These are phyloP conservation scores for Tetrapyrgos nigripes DNA, from an alignment of 1,284 basidiomycete genomes.

Conservation along the genomic window DNA sequence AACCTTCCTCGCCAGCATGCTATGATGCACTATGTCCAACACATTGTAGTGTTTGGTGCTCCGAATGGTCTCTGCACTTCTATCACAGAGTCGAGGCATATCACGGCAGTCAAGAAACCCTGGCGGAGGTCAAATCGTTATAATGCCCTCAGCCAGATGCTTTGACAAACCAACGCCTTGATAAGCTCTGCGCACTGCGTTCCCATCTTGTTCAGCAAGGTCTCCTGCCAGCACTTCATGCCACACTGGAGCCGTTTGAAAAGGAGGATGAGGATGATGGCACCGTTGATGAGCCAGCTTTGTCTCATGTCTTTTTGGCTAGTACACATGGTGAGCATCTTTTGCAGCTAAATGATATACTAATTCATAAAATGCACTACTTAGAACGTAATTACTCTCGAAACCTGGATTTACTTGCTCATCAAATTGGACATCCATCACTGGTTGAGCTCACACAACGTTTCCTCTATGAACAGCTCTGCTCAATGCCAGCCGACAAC, in stretches of 20 bases:
- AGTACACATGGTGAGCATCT: no score
- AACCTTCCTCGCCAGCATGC: conserved; percentile 24
- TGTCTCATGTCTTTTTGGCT: no score
- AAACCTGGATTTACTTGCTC: not conserved
- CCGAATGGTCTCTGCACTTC: no score
- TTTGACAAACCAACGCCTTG: conserved; percentile 27
- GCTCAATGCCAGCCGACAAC: no score
- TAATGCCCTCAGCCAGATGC: conserved; percentile 29
- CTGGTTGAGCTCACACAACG: conserved; percentile 8
- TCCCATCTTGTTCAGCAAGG: not conserved
- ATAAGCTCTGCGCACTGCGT: conserved; percentile 26
- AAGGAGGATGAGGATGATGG: conserved; percentile 7
- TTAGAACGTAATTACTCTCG: conserved; percentile 1
- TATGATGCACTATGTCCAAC: conserved; percentile 15
- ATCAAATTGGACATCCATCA: conserved; percentile 15
- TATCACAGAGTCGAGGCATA: conserved; percentile 19
- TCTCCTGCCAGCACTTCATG: not conserved
- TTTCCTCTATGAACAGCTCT: conserved; percentile 22
- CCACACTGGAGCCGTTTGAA: not conserved
- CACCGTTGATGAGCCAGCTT: no score
- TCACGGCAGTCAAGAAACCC: conserved; percentile 31
- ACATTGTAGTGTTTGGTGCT: conserved; percentile 18
- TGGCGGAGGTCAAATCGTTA: conserved; percentile 29
- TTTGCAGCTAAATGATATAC: no score
- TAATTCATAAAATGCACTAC: not conserved